Evolutionary conservation across 1,284 basidiomycete genomes (phyloP).

Genomic region (Rhodotorula sp.): DNA sequence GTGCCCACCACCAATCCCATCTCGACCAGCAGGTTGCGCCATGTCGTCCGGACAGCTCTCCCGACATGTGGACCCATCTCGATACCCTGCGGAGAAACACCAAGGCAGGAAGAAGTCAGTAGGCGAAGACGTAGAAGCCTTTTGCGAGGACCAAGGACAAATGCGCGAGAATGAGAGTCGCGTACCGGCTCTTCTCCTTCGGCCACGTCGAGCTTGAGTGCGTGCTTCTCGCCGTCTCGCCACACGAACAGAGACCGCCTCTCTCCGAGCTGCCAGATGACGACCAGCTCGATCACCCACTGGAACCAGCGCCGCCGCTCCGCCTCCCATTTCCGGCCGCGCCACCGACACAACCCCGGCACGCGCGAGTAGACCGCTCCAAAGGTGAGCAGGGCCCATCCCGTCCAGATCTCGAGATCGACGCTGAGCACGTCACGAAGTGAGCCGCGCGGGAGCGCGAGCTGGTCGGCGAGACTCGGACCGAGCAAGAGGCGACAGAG

Average conservation of each 20-base stretch:
- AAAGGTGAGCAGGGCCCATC: slow-evolving; percentile 31
- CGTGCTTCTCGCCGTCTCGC: slow-evolving; percentile 33
- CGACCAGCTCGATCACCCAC: slow-evolving; percentile 36
- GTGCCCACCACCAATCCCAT: slow-evolving; percentile 7
- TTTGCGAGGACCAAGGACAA: not conserved
- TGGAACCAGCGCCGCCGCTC: slow-evolving; percentile 28
- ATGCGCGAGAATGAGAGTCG: not conserved
- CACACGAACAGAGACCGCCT: slow-evolving; percentile 38
- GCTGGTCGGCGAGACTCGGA: slow-evolving; percentile 32
- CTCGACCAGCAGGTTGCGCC: slow-evolving; percentile 19
- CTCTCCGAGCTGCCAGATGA: slow-evolving; percentile 40
- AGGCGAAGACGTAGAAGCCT: not conserved
- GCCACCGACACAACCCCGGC: not conserved
- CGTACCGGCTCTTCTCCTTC: slow-evolving; percentile 38
- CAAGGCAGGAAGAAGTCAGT: not conserved
- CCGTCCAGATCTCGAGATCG: slow-evolving; percentile 22
- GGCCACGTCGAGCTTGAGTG: slow-evolving; percentile 30
- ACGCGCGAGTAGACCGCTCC: slow-evolving; percentile 18
- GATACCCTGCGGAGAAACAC: slow-evolving; percentile 4
- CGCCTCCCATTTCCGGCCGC: slow-evolving; percentile 34
- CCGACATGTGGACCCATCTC: slow-evolving; percentile 18
- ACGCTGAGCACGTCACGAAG: slow-evolving; percentile 15
- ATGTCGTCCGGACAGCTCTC: slow-evolving; percentile 1
- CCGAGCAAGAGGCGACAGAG: slow-evolving; percentile 38
- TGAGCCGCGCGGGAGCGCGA: slow-evolving; percentile 33